Evolutionary conservation across 208 protist species (phyloP).

Genomic region (Endotrypanum monterogeii): DNA sequence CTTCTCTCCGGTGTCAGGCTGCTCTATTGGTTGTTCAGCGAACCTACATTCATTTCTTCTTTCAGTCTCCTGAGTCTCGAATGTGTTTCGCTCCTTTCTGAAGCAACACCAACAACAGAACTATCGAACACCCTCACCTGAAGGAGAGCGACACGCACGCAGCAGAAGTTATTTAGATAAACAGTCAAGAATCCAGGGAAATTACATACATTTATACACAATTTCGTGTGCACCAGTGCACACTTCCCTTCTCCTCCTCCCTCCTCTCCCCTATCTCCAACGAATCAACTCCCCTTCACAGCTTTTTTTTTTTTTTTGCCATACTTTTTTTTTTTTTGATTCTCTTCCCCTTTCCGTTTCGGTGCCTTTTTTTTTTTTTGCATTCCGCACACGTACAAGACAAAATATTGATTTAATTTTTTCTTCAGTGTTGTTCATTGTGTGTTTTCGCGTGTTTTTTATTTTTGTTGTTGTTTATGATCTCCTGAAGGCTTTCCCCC

Average conservation of each 20-base stretch:
- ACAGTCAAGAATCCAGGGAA: too few relatives aligned
- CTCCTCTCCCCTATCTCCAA: too few relatives aligned
- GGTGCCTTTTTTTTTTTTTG: background rate
- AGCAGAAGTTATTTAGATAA: background rate
- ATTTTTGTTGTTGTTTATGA: background rate
- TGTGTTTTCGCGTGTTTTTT: background rate
- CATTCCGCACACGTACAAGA: background rate
- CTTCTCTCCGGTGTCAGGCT: too few relatives aligned
- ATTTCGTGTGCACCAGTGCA: too few relatives aligned
- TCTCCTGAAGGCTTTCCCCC: background rate
- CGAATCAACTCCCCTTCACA: too few relatives aligned
- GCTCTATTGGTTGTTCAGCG: background rate
- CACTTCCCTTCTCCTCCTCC: too few relatives aligned
- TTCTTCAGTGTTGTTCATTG: background rate
- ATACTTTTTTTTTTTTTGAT: background rate
- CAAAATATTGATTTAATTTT: background rate
- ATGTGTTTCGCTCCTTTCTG: background rate
- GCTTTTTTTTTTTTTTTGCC: background rate
- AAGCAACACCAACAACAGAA: background rate
- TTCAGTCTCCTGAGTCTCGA: slow-evolving; percentile 3
- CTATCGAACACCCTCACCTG: background rate
- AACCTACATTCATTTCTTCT: background rate
- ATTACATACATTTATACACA: too few relatives aligned
- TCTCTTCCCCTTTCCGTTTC: slow-evolving; percentile 1
- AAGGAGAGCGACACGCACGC: background rate